Evolutionary conservation across 164 flowering plant species (phyloP), one percentile per base, ranked within the genome.

Genomic region (Sedum album): DNA sequence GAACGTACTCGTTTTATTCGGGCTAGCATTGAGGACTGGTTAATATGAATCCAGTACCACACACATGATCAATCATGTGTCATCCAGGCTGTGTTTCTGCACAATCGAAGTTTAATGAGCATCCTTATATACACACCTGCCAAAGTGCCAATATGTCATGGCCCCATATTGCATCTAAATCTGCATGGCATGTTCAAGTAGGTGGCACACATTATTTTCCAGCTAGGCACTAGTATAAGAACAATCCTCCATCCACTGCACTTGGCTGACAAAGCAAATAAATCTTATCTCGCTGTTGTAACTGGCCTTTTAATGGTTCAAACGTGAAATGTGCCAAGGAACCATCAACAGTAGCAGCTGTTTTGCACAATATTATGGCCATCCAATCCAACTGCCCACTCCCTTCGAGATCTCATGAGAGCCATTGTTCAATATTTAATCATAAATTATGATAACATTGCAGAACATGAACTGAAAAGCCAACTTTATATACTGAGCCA

Each of bases 121-220:
- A 57, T 57, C 23, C 62, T 57, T 28, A 57, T 57, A 57, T 15
- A 57, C 28, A 57, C 62, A 57, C 33, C 62, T 57, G 62, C 62
- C 62, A 26, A 57, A 10, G 20, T 57, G 31, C 33, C 62, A 26
- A 57, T 28, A 30, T 28, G 62, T 57, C 31, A 23, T 55, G 26
- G 61, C 31, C 61, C 30, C 61, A 57, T 57, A 57, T 28, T 57
- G 33, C 31, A 10, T 53, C 28, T 28, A 28, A 57, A 20, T 33
- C 62, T 57, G 33, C 33, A 57, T 57, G 5, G 62, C 62, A 57
- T 26, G 62, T 57, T 57, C 33, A 25, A 25, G 61, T 55, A 55
- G 31, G 61, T 55, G 61, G 31, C 31, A 2, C 4, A 25, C 61
- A 55, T 55, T 18, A 55, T 55, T 55, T 53, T 55, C 61, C 31